Conservation (phyloP, 23 red algal genomes). For the Gracilariopsis chorda region DNA sequence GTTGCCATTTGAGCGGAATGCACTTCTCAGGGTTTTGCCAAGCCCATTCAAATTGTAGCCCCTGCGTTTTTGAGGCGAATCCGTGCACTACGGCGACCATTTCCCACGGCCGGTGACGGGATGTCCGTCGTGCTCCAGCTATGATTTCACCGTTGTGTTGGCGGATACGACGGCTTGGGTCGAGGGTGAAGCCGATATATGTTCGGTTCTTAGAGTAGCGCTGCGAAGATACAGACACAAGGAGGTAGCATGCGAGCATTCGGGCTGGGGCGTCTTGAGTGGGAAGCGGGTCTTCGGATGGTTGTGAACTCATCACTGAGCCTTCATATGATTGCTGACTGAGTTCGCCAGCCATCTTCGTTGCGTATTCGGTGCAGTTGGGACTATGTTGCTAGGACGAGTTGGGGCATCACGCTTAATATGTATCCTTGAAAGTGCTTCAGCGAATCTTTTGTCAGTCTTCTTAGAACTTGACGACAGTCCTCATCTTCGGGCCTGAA, state of each 20-base stretch:
- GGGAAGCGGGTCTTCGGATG: neutral
- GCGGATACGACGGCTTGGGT: conserved; percentile 80
- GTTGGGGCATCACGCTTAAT: no score
- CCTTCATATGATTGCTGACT: no score
- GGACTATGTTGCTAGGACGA: no score
- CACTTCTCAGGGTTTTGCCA: conserved; percentile 90
- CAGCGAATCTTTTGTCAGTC: no score
- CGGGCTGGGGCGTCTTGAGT: neutral
- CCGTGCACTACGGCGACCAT: conserved; percentile 84
- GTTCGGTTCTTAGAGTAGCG: conserved; percentile 61
- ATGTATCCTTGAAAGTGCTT: no score
- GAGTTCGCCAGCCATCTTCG: no score
- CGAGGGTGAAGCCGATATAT: conserved; percentile 95
- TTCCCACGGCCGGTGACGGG: conserved; percentile 72
- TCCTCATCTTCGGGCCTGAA: no score
- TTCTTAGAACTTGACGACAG: no score
- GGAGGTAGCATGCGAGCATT: conserved; percentile 68
- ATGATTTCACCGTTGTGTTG: conserved; percentile 93
- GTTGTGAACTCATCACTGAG: neutral
- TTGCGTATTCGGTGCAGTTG: no score
- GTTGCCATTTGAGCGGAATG: conserved; percentile 27
- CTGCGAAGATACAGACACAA: conserved; percentile 41
- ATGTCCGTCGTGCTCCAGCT: conserved; percentile 80
- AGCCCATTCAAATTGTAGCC: conserved; percentile 99
- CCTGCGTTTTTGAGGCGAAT: conserved; percentile 70